Conservation (phyloP, 1,139 yeast species). For the Saccharomyces pastorianus region DNA sequence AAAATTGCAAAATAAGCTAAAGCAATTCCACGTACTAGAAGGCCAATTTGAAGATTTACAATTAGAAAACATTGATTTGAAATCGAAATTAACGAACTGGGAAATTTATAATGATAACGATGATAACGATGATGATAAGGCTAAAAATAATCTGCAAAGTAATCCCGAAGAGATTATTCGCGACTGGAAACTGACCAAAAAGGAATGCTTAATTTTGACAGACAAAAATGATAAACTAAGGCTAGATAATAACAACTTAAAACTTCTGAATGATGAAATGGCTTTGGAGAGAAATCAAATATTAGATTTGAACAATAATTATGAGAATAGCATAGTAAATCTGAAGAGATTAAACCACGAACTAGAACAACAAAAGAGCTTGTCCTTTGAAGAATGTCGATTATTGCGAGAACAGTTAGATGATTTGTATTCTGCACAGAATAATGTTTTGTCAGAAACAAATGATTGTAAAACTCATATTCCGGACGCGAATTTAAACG, state of each 20-base stretch:
- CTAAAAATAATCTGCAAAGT: not conserved
- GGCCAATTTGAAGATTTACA: slow-evolving; percentile 45
- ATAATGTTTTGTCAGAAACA: not conserved
- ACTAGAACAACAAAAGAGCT: slow-evolving; percentile 45
- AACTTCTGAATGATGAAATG: slow-evolving; percentile 31
- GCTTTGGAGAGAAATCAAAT: slow-evolving; percentile 34
- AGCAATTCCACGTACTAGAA: slow-evolving; percentile 39
- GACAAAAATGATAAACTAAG: slow-evolving; percentile 34
- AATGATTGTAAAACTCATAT: not conserved
- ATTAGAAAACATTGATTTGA: slow-evolving; percentile 43
- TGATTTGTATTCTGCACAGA: slow-evolving; percentile 14
- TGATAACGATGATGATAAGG: slow-evolving; percentile 17
- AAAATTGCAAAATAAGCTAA: slow-evolving; percentile 37
- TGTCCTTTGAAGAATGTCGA: slow-evolving; percentile 52
- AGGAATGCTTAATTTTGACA: slow-evolving; percentile 35
- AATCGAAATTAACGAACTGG: slow-evolving; percentile 31
- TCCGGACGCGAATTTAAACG: not conserved
- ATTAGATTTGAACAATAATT: slow-evolving; percentile 27
- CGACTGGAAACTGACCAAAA: slow-evolving; percentile 34
- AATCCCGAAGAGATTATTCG: slow-evolving; percentile 32
- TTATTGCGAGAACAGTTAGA: slow-evolving; percentile 48
- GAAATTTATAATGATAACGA: slow-evolving; percentile 25
- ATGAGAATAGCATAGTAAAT: slow-evolving; percentile 32
- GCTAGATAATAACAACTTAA: slow-evolving; percentile 27
- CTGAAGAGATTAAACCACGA: slow-evolving; percentile 36